Evolutionary conservation across 139 green algal species (phyloP), one percentile per base, ranked within the genome.

Genomic region (Coelastrella sp.): DNA sequence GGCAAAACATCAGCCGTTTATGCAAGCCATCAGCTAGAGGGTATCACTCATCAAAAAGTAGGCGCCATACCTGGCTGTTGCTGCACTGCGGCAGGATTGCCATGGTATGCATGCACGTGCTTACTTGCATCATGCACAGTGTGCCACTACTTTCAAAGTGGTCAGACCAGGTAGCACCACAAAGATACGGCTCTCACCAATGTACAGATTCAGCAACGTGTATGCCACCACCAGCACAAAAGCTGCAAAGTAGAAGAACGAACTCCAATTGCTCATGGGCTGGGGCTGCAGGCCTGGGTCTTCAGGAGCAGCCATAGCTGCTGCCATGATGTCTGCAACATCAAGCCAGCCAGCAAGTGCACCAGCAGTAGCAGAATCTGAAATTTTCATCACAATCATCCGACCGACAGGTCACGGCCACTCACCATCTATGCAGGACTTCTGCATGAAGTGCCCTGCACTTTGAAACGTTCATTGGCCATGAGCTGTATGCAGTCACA

Each of bases 201-300:
- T 93, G 87, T 97, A 98, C 82, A 98, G 92, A 91, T 98, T 98
- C 74, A 98, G 92, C 70, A 98, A 94, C 25, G 93, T 95, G 93
- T 97, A 98, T 60, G 95, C 92, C 86, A 94, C 95, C 22, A 98
- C 91, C 58, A 96, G 91, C 85, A 98, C 96, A 91, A 97, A 98
- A 14, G 90, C 92, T 60, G 94, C 90, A 88, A 96, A 96, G 92
- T 92, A 97, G 85, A 98, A 94, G 90, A 97, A 96, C 6, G 93
- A 94, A 0, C 89, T 84, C 4, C 91, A 92, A 90, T 97, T 97
- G 61, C 27, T 49, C 76, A 94, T 93, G 76, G 72, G 82, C 85
- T 92, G 59, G 0, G 96, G 96, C 94, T 97, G 96, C 61, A 94
- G 15, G 49, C 91, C 95, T 20, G 87, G 88, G 57, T 92, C 90